Evolutionary conservation across 2,329 filamentous ascomycete genomes (phyloP), one percentile per base, ranked within the genome.

Genomic region (Paracoccidioides lutzii): DNA sequence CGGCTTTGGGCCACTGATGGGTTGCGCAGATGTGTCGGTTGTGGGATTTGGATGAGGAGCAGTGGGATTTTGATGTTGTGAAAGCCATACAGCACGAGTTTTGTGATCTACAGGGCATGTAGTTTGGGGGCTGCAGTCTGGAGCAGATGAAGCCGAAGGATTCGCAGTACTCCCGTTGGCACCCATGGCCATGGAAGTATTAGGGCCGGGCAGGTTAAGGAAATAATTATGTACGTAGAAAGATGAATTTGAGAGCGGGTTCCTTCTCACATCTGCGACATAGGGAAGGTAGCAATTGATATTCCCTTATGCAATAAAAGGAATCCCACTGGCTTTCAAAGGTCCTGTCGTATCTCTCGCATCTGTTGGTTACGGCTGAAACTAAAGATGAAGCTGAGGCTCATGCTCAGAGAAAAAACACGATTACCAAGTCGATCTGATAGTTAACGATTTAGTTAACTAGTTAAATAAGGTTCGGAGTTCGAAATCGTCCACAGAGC

Each of bases 21-120:
- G 53, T 66, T 66, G 38, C 44, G 35, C 33, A 53, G 42, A 10
- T 44, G 53, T 55, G 45, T 66, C 59, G 55, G 61, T 51, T 46
- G 60, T 52, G 46, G 63, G 52, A 55, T 61, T 59, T 55, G 62
- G 68, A 60, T 68, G 70, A 54, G 64, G 70, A 55, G 64, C 70
- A 62, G 64, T 72, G 57, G 61, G 73, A 57, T 58, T 67, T 52
- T 63, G 68, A 58, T 84, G 82, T 66, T 88, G 82, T 56, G 80
- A 77, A 41, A 97, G 80, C 91, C 91, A 98, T 64, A 85, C 82
- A 65, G 90, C 86, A 64, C 93, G 85, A 53, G 89, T 86, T 65
- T 88, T 87, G 73, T 90, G 87, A 73, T 97, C 90, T 65, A 97
- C 89, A 4, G 93, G 93, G 66, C 93, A 97, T 57, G 77, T 77